Evolutionary conservation across 805 yeast genomes (phyloP), one percentile per base, ranked within the genome.

Genomic region (Candida germanica): DNA sequence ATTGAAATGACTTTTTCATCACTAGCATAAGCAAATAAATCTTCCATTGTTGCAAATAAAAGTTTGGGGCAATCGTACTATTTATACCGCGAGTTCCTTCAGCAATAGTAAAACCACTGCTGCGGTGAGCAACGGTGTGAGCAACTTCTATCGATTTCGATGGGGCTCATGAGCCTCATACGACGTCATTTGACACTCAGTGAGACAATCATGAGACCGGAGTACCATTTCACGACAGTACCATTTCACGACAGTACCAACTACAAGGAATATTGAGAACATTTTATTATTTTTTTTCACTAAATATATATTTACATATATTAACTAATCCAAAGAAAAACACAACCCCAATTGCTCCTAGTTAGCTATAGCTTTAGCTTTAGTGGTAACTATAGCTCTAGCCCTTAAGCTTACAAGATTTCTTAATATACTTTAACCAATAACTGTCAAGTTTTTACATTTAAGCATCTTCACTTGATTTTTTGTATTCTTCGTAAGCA

Each of bases 401-500:
- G 28, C 31, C 31, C 36, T 27, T n/a, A 26, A 26, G 6, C 29
- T 18, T 15, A 26, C 12, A 26, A 28, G 26, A 13, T 13, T 23
- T 29, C 27, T 25, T 28, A 29, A 18, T 14, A 13, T 14, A 26
- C 9, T 26, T 26, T 8, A n/a, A n/a, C 26, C 26, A 36, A n/a
- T 35, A 33, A 33, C 40, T 44, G 35, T 37, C 43, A 40, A n/a
- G n/a, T n/a, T n/a, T n/a, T n/a, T n/a, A n/a, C n/a, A n/a, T n/a
- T n/a, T n/a, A n/a, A n/a, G 18, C 37, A 21, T 36, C 44, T 42
- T 39, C 50, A 35, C 53, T 64, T 47, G 73, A 66, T 56, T 80
- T 80, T 71, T 85, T 81, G 79, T 83, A 89, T 58, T 84, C 87
- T 71, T 87, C 88, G 70, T 87, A 91, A 59, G 97, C 97, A 68